Base-by-base conservation (phyloP, 2,329 filamentous ascomycete species). In the Aspergillaceae sp. region DNA sequence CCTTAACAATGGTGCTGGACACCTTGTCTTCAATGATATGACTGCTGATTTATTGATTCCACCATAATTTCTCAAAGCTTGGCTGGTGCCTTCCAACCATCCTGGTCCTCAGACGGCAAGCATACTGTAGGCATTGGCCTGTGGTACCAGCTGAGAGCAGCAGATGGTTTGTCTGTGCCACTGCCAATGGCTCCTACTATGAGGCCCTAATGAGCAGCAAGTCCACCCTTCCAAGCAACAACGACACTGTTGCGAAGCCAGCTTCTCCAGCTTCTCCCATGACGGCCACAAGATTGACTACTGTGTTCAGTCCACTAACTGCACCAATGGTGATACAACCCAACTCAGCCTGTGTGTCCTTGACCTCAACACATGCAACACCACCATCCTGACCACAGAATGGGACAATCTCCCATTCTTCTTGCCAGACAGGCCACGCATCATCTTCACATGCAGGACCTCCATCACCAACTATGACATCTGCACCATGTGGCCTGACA, bases 401-500 rank as follows among this genome's bases (percentile, higher is more conserved):
- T 65, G 63, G 51, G 68, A 72, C 46, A 71, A 69, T 51, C 57
- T 65, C 5, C 69, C 68, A 1, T 55, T 55, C 45, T 72, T 61
- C 55, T 68, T 64, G 0, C 67, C 69, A 0, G 62, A 70, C 34
- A 67, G 68, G 4, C 54, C 63, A 37, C 54, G 53, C 6, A 69
- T 70, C 40, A 58, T 70, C 34, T 70, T 71, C 51, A 67, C 67
- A 2, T 62, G 68, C 32, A 59, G 61, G 35, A 63, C 53, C 10
- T 64, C 51, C 47, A 51, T 43, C 7, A 61, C 56, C 2, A 64
- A 62, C 42, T 72, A 66, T 45, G 68, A 73, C 32, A 55, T 73
- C 28, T 69, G 59, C 48, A 73, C 68, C 2, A 70, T 72, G 42
- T 52, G 51, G 4, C 67, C 69, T 1, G 65, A 74, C 47, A 68